Conservation (phyloP, 192 early-diverging fungal genomes). For the Coemansia sp. region DNA sequence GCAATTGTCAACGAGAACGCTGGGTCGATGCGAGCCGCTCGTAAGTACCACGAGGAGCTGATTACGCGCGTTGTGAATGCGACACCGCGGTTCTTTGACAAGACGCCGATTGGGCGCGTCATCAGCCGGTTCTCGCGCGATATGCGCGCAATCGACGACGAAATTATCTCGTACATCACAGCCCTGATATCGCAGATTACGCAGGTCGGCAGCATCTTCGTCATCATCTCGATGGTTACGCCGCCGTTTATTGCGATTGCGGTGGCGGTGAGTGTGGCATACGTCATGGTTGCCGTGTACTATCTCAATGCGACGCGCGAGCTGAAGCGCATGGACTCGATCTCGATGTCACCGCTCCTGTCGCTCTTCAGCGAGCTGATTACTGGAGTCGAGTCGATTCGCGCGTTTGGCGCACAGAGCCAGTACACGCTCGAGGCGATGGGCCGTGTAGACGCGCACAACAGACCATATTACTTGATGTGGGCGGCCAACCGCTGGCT, state of each 20-base stretch:
- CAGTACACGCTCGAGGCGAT: slow-evolving; percentile 70
- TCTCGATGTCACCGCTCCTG: slow-evolving; percentile 72
- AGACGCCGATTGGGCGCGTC: slow-evolving; percentile 84
- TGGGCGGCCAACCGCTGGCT: slow-evolving; percentile 93
- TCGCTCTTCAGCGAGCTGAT: slow-evolving; percentile 83
- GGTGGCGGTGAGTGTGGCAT: slow-evolving; percentile 58
- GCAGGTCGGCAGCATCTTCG: slow-evolving; percentile 59
- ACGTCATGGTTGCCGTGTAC: slow-evolving; percentile 64
- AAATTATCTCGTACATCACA: slow-evolving; percentile 54
- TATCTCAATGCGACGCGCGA: slow-evolving; percentile 83
- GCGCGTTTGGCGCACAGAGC: slow-evolving; percentile 79
- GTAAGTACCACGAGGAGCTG: slow-evolving; percentile 59
- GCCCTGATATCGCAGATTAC: slow-evolving; percentile 58
- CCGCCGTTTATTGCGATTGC: slow-evolving; percentile 76
- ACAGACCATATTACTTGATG: slow-evolving; percentile 82
- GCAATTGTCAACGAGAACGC: slow-evolving; percentile 23
- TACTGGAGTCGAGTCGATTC: slow-evolving; percentile 73
- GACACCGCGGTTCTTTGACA: slow-evolving; percentile 85
- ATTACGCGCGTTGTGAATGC: slow-evolving; percentile 65
- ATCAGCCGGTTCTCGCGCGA: slow-evolving; percentile 89
- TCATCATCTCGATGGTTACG: slow-evolving; percentile 64
- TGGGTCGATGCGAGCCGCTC: slow-evolving; percentile 57
- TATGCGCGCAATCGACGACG: slow-evolving; percentile 79
- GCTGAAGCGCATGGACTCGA: slow-evolving; percentile 84
- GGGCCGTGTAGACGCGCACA: slow-evolving; percentile 70